phyloP scores from a whole-genome alignment of 169 alveolate species.

The Plasmodium chabaudi region DNA sequence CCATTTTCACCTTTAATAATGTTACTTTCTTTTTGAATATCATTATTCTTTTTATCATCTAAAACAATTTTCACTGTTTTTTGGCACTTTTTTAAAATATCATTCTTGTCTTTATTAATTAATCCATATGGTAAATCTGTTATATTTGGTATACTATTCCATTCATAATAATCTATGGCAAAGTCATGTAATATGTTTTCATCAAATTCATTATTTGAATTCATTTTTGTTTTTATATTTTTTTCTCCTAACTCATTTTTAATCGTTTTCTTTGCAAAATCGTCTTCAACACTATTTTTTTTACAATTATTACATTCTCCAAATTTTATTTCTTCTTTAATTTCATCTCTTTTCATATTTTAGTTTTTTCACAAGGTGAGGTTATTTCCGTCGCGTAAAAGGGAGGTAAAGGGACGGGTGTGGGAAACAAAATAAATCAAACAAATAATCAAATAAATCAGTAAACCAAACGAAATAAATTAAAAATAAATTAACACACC shows the following conservation, averaged over 20 bases:
- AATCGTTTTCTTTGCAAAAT: not conserved
- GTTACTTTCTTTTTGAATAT: not conserved
- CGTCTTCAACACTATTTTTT: constrained; percentile 38
- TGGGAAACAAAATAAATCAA: too few relatives aligned
- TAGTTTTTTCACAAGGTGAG: not conserved
- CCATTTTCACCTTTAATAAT: not conserved
- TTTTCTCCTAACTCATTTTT: constrained; percentile 27
- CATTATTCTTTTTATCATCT: not conserved
- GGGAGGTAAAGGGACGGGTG: too few relatives aligned
- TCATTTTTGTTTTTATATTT: constrained; percentile 21
- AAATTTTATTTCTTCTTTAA: not conserved
- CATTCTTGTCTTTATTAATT: constrained; percentile 45
- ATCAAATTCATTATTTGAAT: constrained; percentile 1
- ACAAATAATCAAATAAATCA: too few relatives aligned
- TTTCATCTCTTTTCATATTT: not conserved
- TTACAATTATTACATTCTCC: constrained; percentile 3
- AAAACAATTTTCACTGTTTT: not conserved
- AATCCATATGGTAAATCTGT: constrained; percentile 70
- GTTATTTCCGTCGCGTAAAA: not conserved
- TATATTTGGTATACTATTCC: constrained; percentile 44
- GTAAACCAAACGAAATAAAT: too few relatives aligned
- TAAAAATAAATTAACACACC: too few relatives aligned
- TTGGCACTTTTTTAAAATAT: not conserved
- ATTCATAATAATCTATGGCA: constrained; percentile 55
- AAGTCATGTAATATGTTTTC: constrained; percentile 27